Evolutionary conservation across 345 rosid species (phyloP).

Genomic region (Cardiospermum halicacabum): DNA sequence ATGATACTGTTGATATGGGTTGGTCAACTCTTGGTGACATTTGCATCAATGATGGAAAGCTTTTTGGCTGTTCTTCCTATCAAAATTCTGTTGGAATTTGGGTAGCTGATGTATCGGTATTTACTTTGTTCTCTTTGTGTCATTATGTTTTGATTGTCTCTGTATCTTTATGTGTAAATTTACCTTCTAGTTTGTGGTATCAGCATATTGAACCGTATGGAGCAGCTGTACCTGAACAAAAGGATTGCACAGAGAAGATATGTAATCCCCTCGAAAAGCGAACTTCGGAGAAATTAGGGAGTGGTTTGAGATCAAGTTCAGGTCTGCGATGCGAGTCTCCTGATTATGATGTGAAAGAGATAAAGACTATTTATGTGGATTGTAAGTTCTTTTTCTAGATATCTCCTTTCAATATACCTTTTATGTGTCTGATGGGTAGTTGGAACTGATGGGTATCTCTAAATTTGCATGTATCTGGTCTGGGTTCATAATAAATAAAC

Average conservation of each 20-base stretch:
- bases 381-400: slow-evolving; percentile 48
- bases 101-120: slow-evolving; percentile 82
- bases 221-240: slow-evolving; percentile 39
- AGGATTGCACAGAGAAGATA: slow-evolving; percentile 38
- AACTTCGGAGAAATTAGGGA: slow-evolving; percentile 43
- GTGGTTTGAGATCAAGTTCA: slow-evolving; percentile 31
- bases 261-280: slow-evolving; percentile 36
- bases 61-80: slow-evolving; percentile 82
- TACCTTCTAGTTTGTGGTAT: slow-evolving; percentile 4
- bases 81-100: slow-evolving; percentile 83
- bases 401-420: background rate
- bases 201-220: slow-evolving; percentile 87
- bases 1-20: slow-evolving; percentile 82
- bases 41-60: slow-evolving; percentile 79
- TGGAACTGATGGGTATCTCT: background rate
- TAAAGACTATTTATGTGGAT: slow-evolving; percentile 92
- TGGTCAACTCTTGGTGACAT: slow-evolving; percentile 93
- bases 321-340: slow-evolving; percentile 48
- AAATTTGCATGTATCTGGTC: background rate
- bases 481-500: background rate
- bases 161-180: background rate
- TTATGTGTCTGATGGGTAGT: no score
- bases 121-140: slow-evolving; percentile 9
- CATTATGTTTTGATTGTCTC: slow-evolving; percentile 11
- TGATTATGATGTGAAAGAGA: slow-evolving; percentile 68